These are phyloP conservation scores for Thuja plicata DNA, from an alignment of 83 land plant genomes.

Conservation along the genomic window DNA sequence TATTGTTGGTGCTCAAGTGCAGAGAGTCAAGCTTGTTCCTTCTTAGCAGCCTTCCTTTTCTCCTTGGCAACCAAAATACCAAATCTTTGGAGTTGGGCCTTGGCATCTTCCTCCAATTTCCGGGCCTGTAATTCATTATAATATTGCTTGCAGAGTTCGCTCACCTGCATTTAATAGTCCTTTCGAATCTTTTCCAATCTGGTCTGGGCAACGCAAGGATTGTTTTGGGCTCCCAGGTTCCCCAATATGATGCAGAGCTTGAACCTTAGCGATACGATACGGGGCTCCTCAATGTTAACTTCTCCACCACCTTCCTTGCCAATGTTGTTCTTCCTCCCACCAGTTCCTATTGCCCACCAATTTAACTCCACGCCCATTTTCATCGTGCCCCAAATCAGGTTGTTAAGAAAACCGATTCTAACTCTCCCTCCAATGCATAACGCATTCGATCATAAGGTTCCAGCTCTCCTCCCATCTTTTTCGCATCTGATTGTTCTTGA, in stretches of 20 bases:
- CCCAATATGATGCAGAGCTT: constrained; percentile 13
- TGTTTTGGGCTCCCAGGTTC: constrained; percentile 34
- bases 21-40: constrained; percentile 32
- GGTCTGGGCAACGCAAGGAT: constrained; percentile 45
- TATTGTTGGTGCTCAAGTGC: constrained; percentile 46
- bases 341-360: no score
- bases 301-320: not conserved
- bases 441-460: no score
- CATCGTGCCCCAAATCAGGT: no score
- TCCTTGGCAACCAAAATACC: constrained; percentile 40
- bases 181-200: constrained; percentile 40
- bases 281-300: not conserved
- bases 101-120: constrained; percentile 51
- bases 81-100: constrained; percentile 41
- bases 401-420: no score
- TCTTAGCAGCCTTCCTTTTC: constrained; percentile 52
- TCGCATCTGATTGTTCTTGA: no score
- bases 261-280: not conserved
- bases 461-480: no score
- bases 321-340: not conserved
- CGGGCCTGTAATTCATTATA: constrained; percentile 59
- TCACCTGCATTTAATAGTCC: constrained; percentile 64
- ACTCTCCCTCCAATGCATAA: no score
- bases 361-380: no score
- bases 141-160: constrained; percentile 55